Conservation (phyloP, 2,329 filamentous ascomycete genomes). For the Fusarium bulbicola region DNA sequence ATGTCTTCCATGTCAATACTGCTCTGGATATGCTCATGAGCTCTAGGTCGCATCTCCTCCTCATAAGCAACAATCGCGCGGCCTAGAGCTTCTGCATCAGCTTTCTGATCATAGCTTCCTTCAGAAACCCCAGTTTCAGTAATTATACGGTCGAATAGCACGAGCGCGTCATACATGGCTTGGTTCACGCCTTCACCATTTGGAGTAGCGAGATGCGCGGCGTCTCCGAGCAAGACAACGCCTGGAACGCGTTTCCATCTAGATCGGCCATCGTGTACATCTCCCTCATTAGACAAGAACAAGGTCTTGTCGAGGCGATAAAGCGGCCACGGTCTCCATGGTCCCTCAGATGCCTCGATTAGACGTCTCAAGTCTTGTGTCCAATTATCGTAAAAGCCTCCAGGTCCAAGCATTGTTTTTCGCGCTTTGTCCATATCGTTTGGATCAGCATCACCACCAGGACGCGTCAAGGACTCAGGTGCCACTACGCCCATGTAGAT, state of each 20-base stretch:
- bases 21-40: neutral
- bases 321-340: constrained; percentile 1
- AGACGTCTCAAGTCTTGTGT: neutral
- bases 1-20: constrained; percentile 1
- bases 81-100: neutral
- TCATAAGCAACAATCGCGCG: neutral
- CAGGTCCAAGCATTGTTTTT: neutral
- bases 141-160: neutral
- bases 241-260: neutral
- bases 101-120: neutral
- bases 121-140: neutral
- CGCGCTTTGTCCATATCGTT: neutral
- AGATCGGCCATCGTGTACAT: fast-evolving
- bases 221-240: neutral
- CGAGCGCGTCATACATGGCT: neutral
- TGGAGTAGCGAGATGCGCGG: neutral
- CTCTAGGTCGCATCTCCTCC: neutral
- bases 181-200: constrained; percentile 6
- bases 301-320: neutral
- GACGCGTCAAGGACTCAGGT: neutral
- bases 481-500: neutral
- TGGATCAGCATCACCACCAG: neutral
- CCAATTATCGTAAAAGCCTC: neutral
- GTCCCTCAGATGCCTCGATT: neutral
- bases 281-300: neutral